Base-by-base conservation (phyloP, 2,329 filamentous ascomycete genomes). In the Teratosphaeria viscida region DNA sequence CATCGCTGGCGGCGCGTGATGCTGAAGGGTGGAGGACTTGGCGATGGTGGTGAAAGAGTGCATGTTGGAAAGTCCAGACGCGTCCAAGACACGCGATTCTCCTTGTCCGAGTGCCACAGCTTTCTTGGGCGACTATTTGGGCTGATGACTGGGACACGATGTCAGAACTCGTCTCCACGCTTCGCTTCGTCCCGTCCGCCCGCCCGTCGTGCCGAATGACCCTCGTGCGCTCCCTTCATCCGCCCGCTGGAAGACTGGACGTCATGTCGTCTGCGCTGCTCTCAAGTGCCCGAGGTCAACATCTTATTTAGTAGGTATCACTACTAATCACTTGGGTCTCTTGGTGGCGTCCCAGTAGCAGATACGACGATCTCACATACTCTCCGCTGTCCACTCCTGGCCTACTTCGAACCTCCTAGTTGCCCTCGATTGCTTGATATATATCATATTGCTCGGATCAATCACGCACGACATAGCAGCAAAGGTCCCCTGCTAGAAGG, bases 1-100 rank as follows among this genome's bases (percentile, higher is more conserved):
- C 62, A 62, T 67, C 63, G 63, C 59, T 58, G 57, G 37, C 60
- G 52, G 16, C 54, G 61, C 58, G 59, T 59, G 60, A 61, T 63
- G 60, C 62, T 52, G 19, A 16, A 39, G 37, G 27, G 19, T 49
- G 23, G 2, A 2, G 23, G 23, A n/a, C n/a, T 19, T 10, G 43
- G 43, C 19, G 16, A 10, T 23, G 43, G 16, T 23, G 6, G n/a
- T 19, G 16, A 49, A 12, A 43, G 37, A 14, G 37, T 43, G 37
- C 11, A 43, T n/a, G 37, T 10, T 39, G 37, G 16, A 5, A 2
- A 16, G 37, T 54, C n/a, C 6, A 43, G 34, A 47, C 35, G 34
- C 35, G 57, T 58, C 11, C 5, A 54, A 14, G 55, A 14, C 12
- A 43, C n/a, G 32, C 29, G 16, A 39, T 2, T 19, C 55, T 43